phyloP scores from a whole-genome alignment of 2,329 filamentous ascomycete species.

The Xylogone sp. region DNA sequence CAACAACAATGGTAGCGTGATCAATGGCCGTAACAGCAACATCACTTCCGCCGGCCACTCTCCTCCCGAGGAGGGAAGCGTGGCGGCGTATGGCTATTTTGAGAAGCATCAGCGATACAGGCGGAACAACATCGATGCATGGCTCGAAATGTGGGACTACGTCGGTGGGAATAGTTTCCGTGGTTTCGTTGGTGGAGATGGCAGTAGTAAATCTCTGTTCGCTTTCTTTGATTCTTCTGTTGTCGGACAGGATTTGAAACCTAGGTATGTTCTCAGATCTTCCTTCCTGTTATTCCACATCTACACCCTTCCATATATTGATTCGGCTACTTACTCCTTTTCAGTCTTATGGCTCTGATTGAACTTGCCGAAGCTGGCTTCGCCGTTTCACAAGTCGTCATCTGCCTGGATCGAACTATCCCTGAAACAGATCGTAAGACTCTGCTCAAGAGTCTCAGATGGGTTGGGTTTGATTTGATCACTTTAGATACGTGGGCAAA shows the following conservation, averaged over 20 bases:
- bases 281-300: too few species aligned
- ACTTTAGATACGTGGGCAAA: conserved; percentile 75
- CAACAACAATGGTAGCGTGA: conserved; percentile 6
- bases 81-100: conserved; percentile 22
- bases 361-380: conserved; percentile 79
- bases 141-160: conserved; percentile 58
- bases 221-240: conserved; percentile 80
- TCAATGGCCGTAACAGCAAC: conserved; percentile 46
- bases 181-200: conserved; percentile 73
- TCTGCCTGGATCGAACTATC: conserved; percentile 74
- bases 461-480: conserved; percentile 85
- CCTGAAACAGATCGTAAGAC: conserved; percentile 58
- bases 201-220: conserved; percentile 72
- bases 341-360: conserved; percentile 86
- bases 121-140: conserved; percentile 24
- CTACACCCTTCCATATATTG: too few species aligned
- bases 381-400: conserved; percentile 71
- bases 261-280: conserved; percentile 69
- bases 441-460: conserved; percentile 78
- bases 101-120: conserved; percentile 14
- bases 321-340: too few species aligned
- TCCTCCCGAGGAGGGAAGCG: conserved; percentile 22
- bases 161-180: conserved; percentile 78
- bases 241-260: conserved; percentile 75
- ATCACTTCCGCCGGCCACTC: conserved; percentile 44